A percentile compares a stretch with the other conserved stretches of the same genome.
Evolutionary conservation across 257 asterid species (phyloP).

Genomic region (Primulina tabacum): DNA sequence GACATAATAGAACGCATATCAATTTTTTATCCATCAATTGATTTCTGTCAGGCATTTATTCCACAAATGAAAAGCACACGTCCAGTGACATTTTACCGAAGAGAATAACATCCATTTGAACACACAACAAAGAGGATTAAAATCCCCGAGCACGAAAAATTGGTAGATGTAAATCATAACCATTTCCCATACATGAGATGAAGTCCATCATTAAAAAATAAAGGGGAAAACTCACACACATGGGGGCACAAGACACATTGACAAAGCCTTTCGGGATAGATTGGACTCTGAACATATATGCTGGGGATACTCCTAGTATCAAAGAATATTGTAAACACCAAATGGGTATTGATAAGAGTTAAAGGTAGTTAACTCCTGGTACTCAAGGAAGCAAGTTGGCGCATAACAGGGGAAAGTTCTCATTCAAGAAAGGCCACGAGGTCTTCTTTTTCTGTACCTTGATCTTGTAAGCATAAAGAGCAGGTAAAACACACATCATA

Average conservation of each 20-base stretch:
- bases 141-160: slow-evolving; percentile 6
- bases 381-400: background rate
- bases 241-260: background rate
- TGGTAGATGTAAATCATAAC: background rate
- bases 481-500: background rate
- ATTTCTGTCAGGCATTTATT: background rate
- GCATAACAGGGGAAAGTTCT: background rate
- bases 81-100: background rate
- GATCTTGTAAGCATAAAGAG: background rate
- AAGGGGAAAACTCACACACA: background rate
- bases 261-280: background rate
- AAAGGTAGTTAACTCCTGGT: background rate
- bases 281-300: background rate
- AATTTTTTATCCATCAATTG: background rate
- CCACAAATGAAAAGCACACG: background rate
- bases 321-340: too few relatives aligned
- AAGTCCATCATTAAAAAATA: background rate
- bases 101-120: background rate
- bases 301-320: background rate
- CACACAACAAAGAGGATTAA: background rate
- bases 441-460: background rate
- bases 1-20: background rate
- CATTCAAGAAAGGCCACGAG: background rate
- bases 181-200: background rate
- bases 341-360: too few relatives aligned